Evolutionary conservation across 768 basidiomycete species (phyloP).

Genomic region (Rubroboletus pulcherrimus): DNA sequence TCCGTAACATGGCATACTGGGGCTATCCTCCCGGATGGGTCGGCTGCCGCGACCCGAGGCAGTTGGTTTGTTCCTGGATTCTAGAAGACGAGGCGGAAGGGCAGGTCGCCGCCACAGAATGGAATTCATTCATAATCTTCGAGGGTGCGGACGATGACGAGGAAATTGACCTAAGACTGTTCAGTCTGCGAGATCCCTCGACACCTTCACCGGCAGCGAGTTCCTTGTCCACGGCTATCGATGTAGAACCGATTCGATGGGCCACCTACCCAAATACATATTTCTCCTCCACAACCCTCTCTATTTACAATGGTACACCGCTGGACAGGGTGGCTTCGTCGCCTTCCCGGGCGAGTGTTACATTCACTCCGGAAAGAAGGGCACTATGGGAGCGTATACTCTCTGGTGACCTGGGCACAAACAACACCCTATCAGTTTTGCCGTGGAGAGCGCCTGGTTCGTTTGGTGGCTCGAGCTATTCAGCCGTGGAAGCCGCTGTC

Average conservation of each 20-base stretch:
- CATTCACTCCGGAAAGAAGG: slow-evolving; percentile 35
- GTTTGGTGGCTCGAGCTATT: slow-evolving; percentile 8
- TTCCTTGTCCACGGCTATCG: neutral
- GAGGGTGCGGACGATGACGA: slow-evolving; percentile 38
- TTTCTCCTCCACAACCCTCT: slow-evolving; percentile 55
- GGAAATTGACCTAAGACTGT: slow-evolving; percentile 26
- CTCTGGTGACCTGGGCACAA: slow-evolving; percentile 7
- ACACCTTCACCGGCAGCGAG: slow-evolving; percentile 3
- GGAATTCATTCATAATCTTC: slow-evolving; percentile 36
- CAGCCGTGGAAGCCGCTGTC: neutral
- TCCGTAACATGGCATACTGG: slow-evolving; percentile 63
- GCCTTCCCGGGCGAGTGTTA: slow-evolving; percentile 27
- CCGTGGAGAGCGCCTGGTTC: slow-evolving; percentile 26
- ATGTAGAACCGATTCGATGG: slow-evolving; percentile 42
- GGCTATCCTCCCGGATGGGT: slow-evolving; percentile 79
- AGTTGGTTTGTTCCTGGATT: slow-evolving; percentile 47
- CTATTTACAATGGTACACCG: slow-evolving; percentile 42
- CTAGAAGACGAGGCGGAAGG: slow-evolving; percentile 28
- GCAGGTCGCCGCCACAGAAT: neutral
- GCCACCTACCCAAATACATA: slow-evolving; percentile 56
- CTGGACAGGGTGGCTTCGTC: slow-evolving; percentile 31
- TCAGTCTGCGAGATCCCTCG: neutral
- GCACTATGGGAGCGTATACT: slow-evolving; percentile 40
- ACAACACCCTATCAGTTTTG: neutral
- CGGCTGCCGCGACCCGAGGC: slow-evolving; percentile 48